phyloP scores from a whole-genome alignment of 2,329 filamentous ascomycete genomes.

The Fusarium papillatum region DNA sequence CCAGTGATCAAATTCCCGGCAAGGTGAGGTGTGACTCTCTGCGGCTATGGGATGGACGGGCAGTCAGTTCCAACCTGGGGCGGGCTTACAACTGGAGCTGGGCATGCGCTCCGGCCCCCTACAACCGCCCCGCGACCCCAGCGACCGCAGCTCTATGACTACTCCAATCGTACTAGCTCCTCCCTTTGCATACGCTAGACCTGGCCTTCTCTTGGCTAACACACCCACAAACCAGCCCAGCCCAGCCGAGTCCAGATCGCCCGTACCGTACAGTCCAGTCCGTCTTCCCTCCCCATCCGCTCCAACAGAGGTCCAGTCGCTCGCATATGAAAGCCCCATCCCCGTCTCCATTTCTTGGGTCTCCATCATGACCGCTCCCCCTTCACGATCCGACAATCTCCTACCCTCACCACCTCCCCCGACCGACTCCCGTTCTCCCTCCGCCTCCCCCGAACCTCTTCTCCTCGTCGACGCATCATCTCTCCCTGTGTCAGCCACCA shows the following conservation, averaged over 20 bases:
- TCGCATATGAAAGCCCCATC: slow-evolving; percentile 42
- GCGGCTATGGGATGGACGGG: neutral
- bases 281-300: slow-evolving; percentile 2
- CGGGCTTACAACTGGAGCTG: slow-evolving; percentile 12
- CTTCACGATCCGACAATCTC: slow-evolving; percentile 30
- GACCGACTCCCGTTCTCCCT: slow-evolving; percentile 21
- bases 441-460: slow-evolving; percentile 19
- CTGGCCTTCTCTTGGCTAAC: slow-evolving; percentile 32
- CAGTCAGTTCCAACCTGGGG: neutral
- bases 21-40: slow-evolving; percentile 1
- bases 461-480: slow-evolving; percentile 24
- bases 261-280: slow-evolving; percentile 9
- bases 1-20: slow-evolving; percentile 22
- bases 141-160: slow-evolving; percentile 16
- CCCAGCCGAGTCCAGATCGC: slow-evolving; percentile 25
- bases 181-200: slow-evolving; percentile 38
- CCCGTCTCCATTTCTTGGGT: slow-evolving; percentile 38
- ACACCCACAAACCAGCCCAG: slow-evolving; percentile 9
- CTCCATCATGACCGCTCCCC: slow-evolving; percentile 41
- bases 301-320: slow-evolving; percentile 8
- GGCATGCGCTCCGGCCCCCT: slow-evolving; percentile 21
- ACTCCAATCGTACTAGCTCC: slow-evolving; percentile 32
- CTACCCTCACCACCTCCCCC: slow-evolving; percentile 23
- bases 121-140: slow-evolving; percentile 5
- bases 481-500: slow-evolving; percentile 11